Evolutionary conservation across 768 basidiomycete species (phyloP).

Genomic region (Phaeotremella fagi): DNA sequence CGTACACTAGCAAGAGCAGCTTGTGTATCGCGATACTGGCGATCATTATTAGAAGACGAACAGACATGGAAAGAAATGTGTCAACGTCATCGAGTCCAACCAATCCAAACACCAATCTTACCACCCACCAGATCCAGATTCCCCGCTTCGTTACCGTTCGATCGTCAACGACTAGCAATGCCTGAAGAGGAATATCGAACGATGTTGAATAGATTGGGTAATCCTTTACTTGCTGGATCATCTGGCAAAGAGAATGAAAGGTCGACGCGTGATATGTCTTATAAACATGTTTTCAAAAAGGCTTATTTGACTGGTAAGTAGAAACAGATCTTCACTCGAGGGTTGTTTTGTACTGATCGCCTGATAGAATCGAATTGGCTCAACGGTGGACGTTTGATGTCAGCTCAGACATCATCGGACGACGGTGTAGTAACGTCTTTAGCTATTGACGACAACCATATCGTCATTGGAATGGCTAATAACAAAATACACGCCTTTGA

Average conservation of each 20-base stretch:
- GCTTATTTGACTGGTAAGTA: slow-evolving; percentile 66
- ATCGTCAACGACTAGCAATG: not conserved
- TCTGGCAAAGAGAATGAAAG: not conserved
- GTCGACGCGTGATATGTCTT: slow-evolving; percentile 49
- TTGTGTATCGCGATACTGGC: slow-evolving; percentile 70
- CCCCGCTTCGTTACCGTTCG: not conserved
- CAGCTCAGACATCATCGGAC: slow-evolving; percentile 57
- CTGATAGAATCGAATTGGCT: slow-evolving; percentile 77
- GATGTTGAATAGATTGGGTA: not conserved
- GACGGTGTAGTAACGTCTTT: slow-evolving; percentile 78
- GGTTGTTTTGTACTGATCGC: not conserved
- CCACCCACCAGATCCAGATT: not conserved
- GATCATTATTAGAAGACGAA: slow-evolving; percentile 65
- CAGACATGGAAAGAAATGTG: slow-evolving; percentile 77
- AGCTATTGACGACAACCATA: slow-evolving; percentile 73
- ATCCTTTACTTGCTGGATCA: not conserved
- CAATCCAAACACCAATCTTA: not conserved
- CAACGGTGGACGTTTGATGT: slow-evolving; percentile 64
- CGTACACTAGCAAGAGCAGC: slow-evolving; percentile 64
- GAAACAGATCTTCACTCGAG: slow-evolving; percentile 2
- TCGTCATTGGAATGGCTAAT: slow-evolving; percentile 85
- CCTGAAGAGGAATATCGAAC: not conserved
- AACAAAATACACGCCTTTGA: slow-evolving; percentile 80
- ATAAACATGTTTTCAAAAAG: slow-evolving; percentile 65
- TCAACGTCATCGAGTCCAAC: slow-evolving; percentile 54